Base-by-base conservation (phyloP, 2,329 filamentous ascomycete species). In the Magnaporthiopsis rhizophila region DNA sequence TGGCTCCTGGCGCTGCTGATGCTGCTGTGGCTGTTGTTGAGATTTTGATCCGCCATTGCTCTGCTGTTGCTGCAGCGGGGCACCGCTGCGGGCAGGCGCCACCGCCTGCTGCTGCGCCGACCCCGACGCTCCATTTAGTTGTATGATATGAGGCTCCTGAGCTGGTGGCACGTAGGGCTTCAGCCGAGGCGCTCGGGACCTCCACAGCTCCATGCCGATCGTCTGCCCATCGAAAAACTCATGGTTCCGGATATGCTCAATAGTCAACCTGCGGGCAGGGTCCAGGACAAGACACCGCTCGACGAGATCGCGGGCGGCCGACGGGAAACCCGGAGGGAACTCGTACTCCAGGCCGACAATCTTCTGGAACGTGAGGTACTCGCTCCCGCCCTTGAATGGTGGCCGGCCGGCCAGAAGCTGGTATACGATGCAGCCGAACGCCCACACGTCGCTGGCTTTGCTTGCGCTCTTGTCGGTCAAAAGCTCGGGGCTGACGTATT, bases 401-500 rank as follows among this genome's bases (percentile, higher is more conserved):
- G 95, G 95, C 66, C 95, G 83, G n/a, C 95, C 95, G n/a, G 91
- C 90, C 45, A 99, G 81, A 32, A 99, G 84, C 75, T 99, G 95
- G 75, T 96, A 99, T 67, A 99, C 87, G 70, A 99, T 99, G 78
- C 95, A 99, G 12, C 95, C 95, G 79, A 96, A 99, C 2, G 95
- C 95, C 95, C 95, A 99, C 62, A 99, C 77, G 77, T 99, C 95
- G 75, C 95, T 98, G 58, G 94, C 91, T 78, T 98, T 99, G 80
- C 94, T 97, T 26, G 94, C 95, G 71, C 91, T 96, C 79, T 98
- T 98, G 72, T 97, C 92, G 36, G 91, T 97, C 64, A 99, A 81
- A n/a, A 99, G 82, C 75, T 99, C 95, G 0, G 95, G 95, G 72
- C 95, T 98, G 69, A 99, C 95, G 72, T 99, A 99, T 75, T 99